These are phyloP conservation scores for Musa schizocarpa DNA, from an alignment of 176 grass and related monocot species.

Conservation along the genomic window DNA sequence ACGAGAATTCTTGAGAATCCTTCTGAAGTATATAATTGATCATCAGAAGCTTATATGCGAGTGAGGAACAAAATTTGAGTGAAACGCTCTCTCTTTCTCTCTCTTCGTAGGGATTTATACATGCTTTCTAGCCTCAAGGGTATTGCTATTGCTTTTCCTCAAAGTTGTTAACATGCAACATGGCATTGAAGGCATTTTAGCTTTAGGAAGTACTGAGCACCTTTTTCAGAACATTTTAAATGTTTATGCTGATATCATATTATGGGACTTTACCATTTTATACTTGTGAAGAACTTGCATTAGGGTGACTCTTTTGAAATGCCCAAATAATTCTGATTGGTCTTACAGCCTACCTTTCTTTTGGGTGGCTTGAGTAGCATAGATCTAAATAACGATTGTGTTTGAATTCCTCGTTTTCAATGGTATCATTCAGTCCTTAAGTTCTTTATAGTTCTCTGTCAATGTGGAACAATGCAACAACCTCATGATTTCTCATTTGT, in stretches of 20 bases:
- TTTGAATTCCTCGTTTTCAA: slow-evolving; percentile 1
- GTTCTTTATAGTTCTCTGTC: slow-evolving; percentile 3
- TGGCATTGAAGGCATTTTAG: background rate
- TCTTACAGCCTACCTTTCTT: background rate
- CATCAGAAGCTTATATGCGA: slow-evolving; percentile 98
- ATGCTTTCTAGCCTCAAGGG: background rate
- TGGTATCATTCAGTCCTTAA: background rate
- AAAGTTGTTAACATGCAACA: background rate
- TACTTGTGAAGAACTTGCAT: background rate
- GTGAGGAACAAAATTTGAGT: slow-evolving; percentile 39
- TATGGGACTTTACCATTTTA: background rate
- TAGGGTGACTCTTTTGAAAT: background rate
- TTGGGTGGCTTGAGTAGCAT: background rate
- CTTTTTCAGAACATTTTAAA: background rate
- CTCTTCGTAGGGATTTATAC: background rate
- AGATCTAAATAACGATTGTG: background rate
- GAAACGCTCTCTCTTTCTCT: background rate
- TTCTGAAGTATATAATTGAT: slow-evolving; percentile 98
- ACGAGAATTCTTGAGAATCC: slow-evolving; percentile 78
- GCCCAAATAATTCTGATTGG: background rate
- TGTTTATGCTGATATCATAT: background rate
- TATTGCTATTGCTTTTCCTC: background rate
- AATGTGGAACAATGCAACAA: background rate
- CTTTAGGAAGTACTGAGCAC: background rate
- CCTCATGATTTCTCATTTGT: slow-evolving; percentile 11